Evolutionary conservation across 495 filamentous ascomycete genomes (phyloP).

Genomic region (Friedmanniomyces endolithicus): DNA sequence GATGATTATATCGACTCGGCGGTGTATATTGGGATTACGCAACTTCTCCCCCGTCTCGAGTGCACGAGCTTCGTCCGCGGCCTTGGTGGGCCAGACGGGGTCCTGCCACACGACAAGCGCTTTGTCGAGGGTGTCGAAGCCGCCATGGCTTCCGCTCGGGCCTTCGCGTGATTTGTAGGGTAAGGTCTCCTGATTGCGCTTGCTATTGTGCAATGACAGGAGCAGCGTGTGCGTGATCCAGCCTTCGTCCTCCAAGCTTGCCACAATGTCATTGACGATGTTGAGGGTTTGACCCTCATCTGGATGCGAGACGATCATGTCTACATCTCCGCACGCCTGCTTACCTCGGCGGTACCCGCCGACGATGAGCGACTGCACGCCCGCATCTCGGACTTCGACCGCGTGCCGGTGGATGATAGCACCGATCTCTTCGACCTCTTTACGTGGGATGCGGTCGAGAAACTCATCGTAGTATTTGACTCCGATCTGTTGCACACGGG

Average conservation of each 20-base stretch:
- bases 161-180: constrained; percentile 35
- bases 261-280: constrained; percentile 55
- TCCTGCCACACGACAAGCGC: constrained; percentile 90
- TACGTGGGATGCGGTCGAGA: constrained; percentile 51
- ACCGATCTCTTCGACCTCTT: constrained; percentile 62
- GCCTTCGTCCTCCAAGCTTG: constrained; percentile 49
- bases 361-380: constrained; percentile 60
- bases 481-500: constrained; percentile 79
- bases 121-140: constrained; percentile 83
- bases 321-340: constrained; percentile 60
- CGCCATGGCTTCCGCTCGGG: constrained; percentile 36
- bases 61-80: constrained; percentile 25
- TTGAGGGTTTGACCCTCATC: constrained; percentile 51
- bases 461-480: constrained; percentile 95
- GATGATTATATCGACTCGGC: constrained; percentile 88
- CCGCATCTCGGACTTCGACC: constrained; percentile 34
- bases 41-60: constrained; percentile 27
- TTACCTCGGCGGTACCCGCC: constrained; percentile 85
- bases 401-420: constrained; percentile 51
- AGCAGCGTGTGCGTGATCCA: constrained; percentile 77
- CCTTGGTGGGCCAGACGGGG: constrained; percentile 40
- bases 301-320: constrained; percentile 72
- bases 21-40: constrained; percentile 59
- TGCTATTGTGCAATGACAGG: constrained; percentile 50
- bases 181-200: constrained; percentile 57